These are phyloP conservation scores for Aspergillus sergii DNA, from an alignment of 2,329 filamentous ascomycete species.

Conservation along the genomic window DNA sequence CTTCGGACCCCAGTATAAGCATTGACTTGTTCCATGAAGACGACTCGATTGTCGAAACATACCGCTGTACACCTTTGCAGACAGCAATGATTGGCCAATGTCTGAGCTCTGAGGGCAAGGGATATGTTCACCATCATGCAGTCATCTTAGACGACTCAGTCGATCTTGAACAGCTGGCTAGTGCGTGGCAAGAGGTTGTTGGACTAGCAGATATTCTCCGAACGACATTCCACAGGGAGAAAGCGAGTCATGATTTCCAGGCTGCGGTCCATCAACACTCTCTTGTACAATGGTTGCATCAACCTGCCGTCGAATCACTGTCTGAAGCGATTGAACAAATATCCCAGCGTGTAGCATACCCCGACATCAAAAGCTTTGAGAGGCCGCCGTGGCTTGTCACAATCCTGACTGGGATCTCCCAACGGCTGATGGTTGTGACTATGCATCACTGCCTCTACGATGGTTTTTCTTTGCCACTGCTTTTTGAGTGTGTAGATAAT, in stretches of 20 bases:
- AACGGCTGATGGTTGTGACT: constrained; percentile 12
- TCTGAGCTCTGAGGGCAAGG: background rate
- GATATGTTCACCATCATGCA: background rate
- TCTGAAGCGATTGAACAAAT: background rate
- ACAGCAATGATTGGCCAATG: background rate
- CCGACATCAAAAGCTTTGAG: too few relatives aligned
- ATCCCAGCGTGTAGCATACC: background rate
- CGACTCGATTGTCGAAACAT: background rate
- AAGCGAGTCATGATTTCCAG: background rate
- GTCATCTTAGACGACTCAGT: background rate
- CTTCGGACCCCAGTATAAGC: background rate
- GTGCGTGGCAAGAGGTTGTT: background rate
- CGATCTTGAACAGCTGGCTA: background rate
- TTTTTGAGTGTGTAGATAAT: background rate
- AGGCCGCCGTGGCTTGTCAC: background rate
- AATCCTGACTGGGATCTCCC: background rate
- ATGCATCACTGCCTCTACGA: constrained; percentile 21
- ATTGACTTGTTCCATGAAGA: background rate
- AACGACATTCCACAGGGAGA: background rate
- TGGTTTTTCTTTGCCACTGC: constrained; percentile 13
- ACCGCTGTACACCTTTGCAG: background rate
- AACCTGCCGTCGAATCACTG: background rate
- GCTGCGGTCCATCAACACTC: background rate
- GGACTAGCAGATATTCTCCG: background rate
- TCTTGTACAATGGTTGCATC: background rate